These are phyloP conservation scores for Halteria grandinella DNA, from an alignment of 73 alveolate species.

Conservation along the genomic window DNA sequence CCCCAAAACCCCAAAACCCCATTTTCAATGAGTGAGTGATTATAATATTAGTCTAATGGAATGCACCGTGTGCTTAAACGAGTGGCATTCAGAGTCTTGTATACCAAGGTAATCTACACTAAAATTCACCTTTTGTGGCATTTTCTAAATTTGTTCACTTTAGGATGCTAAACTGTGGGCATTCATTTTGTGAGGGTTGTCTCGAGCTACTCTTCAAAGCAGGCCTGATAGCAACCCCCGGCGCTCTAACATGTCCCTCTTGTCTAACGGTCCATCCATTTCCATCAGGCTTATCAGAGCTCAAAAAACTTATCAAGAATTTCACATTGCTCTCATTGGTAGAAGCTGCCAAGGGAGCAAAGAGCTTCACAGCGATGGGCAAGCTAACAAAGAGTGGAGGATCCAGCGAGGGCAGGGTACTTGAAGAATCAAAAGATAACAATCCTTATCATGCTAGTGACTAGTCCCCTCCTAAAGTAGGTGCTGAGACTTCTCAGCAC, in stretches of 20 bases:
- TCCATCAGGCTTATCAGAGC: not conserved
- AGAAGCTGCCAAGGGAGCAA: slow-evolving; percentile 3
- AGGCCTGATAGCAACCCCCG: not conserved
- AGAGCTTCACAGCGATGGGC: not conserved
- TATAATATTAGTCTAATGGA: slow-evolving; percentile 29
- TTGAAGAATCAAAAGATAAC: not conserved
- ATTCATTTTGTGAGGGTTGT: slow-evolving; percentile 28
- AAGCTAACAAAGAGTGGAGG: not conserved
- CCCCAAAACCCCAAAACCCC: not conserved
- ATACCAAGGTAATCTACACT: slow-evolving; percentile 28
- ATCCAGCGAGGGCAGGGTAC: not conserved
- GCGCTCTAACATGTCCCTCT: slow-evolving; percentile 14
- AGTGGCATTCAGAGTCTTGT: slow-evolving; percentile 37
- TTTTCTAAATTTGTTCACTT: not conserved
- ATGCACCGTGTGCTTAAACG: slow-evolving; percentile 50
- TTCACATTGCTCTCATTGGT: slow-evolving; percentile 34
- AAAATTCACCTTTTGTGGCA: not conserved
- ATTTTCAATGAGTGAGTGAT: not conserved
- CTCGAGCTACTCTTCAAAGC: not conserved
- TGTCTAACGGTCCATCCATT: not conserved
- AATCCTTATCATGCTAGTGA: not conserved
- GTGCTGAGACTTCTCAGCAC: not conserved
- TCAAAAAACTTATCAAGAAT: slow-evolving; percentile 17
- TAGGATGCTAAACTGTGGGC: slow-evolving; percentile 56
- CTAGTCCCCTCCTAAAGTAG: not conserved